A percentile compares a stretch with the other conserved stretches of the same genome.
Evolutionary conservation across 2,329 filamentous ascomycete genomes (phyloP).

Genomic region (Alternaria consortialis): DNA sequence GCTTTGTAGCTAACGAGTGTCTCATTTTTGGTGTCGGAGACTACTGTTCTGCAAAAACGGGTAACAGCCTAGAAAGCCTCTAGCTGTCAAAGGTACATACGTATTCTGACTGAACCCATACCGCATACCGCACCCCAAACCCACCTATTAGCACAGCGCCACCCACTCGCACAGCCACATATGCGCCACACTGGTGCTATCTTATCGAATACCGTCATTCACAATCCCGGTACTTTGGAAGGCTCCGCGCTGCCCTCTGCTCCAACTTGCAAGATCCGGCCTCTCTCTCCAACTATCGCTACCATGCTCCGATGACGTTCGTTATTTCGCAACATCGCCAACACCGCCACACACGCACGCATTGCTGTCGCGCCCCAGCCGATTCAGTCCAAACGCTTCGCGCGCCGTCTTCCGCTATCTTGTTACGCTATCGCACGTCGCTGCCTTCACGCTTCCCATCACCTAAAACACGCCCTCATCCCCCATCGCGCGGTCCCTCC

Average conservation of each 20-base stretch:
- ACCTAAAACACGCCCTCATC: not conserved
- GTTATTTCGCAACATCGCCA: not conserved
- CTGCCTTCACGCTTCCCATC: not conserved
- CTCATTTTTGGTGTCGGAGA: too few species aligned
- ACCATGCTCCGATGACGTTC: not conserved
- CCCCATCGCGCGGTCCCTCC: constrained; percentile 17
- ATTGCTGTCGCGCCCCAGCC: not conserved
- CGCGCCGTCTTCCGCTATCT: constrained; percentile 24
- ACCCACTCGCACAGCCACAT: not conserved
- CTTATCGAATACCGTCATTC: not conserved
- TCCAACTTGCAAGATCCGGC: not conserved
- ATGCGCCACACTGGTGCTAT: not conserved
- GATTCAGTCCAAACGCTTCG: constrained; percentile 28
- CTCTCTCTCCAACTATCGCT: not conserved
- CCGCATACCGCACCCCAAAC: too few species aligned
- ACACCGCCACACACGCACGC: not conserved
- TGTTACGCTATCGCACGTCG: constrained; percentile 21
- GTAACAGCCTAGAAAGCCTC: too few species aligned
- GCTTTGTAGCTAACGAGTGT: too few species aligned
- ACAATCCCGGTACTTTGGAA: not conserved
- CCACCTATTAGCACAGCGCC: too few species aligned
- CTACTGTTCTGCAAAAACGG: too few species aligned
- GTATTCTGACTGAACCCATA: too few species aligned
- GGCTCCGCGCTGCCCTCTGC: not conserved
- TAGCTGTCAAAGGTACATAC: too few species aligned